Evolutionary conservation across 257 asterid genomes (phyloP), one percentile per base, ranked within the genome.

Genomic region (Lavandula angustifolia): DNA sequence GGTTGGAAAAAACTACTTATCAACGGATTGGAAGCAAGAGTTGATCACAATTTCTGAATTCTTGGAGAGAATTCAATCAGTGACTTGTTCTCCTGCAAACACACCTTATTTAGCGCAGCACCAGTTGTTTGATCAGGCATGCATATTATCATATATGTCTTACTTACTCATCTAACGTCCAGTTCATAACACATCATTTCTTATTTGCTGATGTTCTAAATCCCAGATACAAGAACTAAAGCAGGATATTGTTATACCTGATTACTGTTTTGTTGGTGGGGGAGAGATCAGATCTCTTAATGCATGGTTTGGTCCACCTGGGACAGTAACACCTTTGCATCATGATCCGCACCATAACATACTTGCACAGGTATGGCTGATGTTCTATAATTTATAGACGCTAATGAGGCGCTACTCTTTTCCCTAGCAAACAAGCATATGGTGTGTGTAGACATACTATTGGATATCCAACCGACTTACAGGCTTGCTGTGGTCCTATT

Each of bases 291-390:
- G 85, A 75, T 83, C 95, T 5, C 76, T 94, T 46, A 90, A 94
- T 82, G 99, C 99, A 75, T 94, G 99, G 99, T 86, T 82, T 52
- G 97, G 97, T 74, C 99, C 99, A 71, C 72, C 96, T 62, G 92
- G 96, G 59, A 94, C 97, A 7, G 99, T 94, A 73, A 94, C 97
- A 34, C 99, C 97, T 12, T 82, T 90, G 84, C 99, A 94, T 76
- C 96, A 90, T 35, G 99, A 92, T 75, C 99, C 99, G 4, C 99
- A 94, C 73, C 97, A 89, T 78, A 94, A 94, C 69, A 90, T 94
- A 70, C 90, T 94, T 78, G 94, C 99, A 62, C 99, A 94, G 97
- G 99, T 94, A 62, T 54, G 67, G 72, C 66, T 40, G 35, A 53
- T 59, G 48, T 69, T 38, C 63, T 57, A 32, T 44, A 64, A 59